Percentiles rank a stretch among this genome's conserved stretches.
phyloP scores from a whole-genome alignment of 73 alveolate genomes.

The Paramecium sexaurelia region DNA sequence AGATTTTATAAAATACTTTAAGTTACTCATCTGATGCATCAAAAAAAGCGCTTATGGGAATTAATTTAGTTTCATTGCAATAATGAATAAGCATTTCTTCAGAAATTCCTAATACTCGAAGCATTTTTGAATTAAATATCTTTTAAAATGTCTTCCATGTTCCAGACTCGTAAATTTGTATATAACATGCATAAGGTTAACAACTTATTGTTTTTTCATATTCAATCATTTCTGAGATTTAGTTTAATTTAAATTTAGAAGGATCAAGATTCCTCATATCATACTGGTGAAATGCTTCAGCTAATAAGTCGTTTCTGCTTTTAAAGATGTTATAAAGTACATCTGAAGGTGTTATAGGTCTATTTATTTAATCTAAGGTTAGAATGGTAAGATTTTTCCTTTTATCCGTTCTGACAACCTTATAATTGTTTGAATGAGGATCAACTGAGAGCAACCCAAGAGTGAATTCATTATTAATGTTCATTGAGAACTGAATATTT shows the following conservation, averaged over 20 bases:
- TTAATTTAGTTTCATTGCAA: not conserved
- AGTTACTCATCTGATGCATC: not conserved
- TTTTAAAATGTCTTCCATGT: not conserved
- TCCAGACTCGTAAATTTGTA: not conserved
- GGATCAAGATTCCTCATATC: not conserved
- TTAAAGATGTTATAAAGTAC: not conserved
- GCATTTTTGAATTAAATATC: not conserved
- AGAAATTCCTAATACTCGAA: not conserved
- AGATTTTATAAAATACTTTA: not conserved
- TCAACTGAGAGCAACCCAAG: not conserved
- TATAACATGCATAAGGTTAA: not conserved
- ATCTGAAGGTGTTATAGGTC: slow-evolving; percentile 33
- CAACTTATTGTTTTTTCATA: not conserved
- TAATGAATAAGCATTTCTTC: slow-evolving; percentile 40
- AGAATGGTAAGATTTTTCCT: not conserved
- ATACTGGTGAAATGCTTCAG: not conserved
- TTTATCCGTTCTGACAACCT: not conserved
- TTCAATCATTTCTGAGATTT: not conserved
- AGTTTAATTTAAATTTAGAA: not conserved
- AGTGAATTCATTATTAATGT: not conserved
- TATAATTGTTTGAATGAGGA: slow-evolving; percentile 14
- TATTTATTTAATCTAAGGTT: not conserved
- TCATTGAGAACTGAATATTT: not conserved
- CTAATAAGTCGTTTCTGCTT: not conserved
- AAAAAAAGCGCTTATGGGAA: not conserved